Conservation (phyloP, 75 land plant species). For the Gnetum montanum region DNA sequence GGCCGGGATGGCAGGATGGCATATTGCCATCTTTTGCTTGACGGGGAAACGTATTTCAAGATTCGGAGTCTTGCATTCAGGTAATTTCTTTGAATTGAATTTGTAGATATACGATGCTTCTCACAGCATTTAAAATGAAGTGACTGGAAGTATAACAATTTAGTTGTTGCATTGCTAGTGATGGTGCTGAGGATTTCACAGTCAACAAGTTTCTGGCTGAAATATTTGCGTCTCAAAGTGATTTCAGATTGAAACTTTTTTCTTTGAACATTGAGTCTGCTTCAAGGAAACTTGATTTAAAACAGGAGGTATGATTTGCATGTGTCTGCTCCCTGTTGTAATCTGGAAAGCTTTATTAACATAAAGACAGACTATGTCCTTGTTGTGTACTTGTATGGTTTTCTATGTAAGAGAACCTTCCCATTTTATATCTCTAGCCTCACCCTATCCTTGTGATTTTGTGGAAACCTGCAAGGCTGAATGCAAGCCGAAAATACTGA, state of each 20-base stretch:
- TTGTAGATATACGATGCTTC: not conserved
- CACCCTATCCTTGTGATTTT: too few species aligned
- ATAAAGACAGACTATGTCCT: too few species aligned
- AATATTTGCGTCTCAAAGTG: constrained; percentile 34
- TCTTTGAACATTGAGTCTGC: constrained; percentile 59
- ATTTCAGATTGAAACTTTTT: constrained; percentile 15
- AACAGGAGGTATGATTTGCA: constrained; percentile 65
- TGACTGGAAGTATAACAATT: too few species aligned
- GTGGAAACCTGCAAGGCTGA: too few species aligned
- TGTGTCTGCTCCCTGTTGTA: too few species aligned
- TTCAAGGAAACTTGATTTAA: constrained; percentile 77
- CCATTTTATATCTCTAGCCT: too few species aligned
- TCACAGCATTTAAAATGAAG: not conserved
- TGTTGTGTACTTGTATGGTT: too few species aligned
- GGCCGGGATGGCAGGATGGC: constrained; percentile 92
- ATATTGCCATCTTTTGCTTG: constrained; percentile 80
- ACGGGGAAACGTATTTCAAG: constrained; percentile 63
- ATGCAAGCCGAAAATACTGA: too few species aligned
- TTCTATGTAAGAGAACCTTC: too few species aligned
- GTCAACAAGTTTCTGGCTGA: constrained; percentile 60
- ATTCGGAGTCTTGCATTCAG: constrained; percentile 86
- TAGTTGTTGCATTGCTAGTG: constrained; percentile 48
- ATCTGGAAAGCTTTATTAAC: too few species aligned
- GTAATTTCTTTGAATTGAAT: constrained; percentile 33
- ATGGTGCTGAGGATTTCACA: constrained; percentile 79